These are phyloP conservation scores for Rhamnella rubrinervis DNA, from an alignment of 331 rosid genomes.

Conservation along the genomic window DNA sequence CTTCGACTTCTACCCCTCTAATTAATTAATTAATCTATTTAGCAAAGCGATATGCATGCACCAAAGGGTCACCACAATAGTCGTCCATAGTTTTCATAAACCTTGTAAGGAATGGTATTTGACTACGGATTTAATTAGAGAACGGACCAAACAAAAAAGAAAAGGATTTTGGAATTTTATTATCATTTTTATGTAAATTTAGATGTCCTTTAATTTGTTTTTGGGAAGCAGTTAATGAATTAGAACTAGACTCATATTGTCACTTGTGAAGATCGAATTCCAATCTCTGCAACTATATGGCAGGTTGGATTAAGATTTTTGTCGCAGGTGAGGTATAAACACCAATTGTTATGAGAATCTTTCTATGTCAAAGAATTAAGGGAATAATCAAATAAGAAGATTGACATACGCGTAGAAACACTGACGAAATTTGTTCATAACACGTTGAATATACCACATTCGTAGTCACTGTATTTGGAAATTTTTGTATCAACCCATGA, in stretches of 20 bases:
- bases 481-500: not conserved
- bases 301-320: too few relatives aligned
- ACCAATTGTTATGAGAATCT: not conserved
- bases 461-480: not conserved
- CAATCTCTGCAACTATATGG: too few relatives aligned
- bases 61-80: not conserved
- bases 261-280: too few relatives aligned
- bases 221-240: too few relatives aligned
- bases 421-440: not conserved
- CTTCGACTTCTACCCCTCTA: not conserved
- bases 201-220: too few relatives aligned
- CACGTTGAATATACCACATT: not conserved
- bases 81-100: not conserved
- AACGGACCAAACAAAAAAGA: too few relatives aligned
- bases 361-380: not conserved
- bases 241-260: too few relatives aligned
- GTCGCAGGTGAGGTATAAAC: too few relatives aligned
- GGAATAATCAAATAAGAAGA: not conserved
- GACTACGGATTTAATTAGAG: too few relatives aligned
- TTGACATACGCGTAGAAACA: not conserved
- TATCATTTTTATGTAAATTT: too few relatives aligned
- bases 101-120: not conserved
- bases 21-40: not conserved
- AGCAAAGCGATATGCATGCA: not conserved
- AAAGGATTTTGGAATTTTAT: too few relatives aligned